phyloP scores from a whole-genome alignment of 1,284 basidiomycete species.

The Apiotrichum sp. region DNA sequence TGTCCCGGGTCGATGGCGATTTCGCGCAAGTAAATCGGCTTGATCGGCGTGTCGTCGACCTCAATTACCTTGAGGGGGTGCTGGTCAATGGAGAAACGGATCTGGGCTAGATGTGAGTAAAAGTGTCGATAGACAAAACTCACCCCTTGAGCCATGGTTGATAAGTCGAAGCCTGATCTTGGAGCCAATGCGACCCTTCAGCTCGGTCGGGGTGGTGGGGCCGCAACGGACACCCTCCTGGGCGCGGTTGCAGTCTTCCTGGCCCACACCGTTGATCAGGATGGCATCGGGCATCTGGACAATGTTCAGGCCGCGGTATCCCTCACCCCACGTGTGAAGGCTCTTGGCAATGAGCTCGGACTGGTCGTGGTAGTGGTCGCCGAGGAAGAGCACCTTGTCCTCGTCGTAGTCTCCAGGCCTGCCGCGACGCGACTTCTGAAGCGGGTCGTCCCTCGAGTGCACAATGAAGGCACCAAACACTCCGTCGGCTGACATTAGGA shows the following conservation, averaged over 20 bases:
- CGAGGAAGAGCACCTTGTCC: constrained; percentile 23
- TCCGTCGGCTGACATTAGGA: constrained; percentile 23
- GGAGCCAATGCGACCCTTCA: background rate
- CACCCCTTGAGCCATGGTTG: constrained; percentile 7
- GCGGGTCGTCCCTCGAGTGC: constrained; percentile 25
- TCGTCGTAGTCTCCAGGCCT: constrained; percentile 22
- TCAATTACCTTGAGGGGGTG: constrained; percentile 31
- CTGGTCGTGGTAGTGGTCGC: constrained; percentile 27
- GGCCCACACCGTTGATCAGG: constrained; percentile 28
- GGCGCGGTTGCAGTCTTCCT: background rate
- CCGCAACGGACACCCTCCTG: constrained; percentile 1
- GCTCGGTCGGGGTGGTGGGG: constrained; percentile 3
- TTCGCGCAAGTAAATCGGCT: constrained; percentile 25
- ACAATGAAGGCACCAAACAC: constrained; percentile 28
- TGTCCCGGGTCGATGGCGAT: constrained; percentile 27
- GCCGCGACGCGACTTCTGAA: constrained; percentile 7
- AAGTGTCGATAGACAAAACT: background rate
- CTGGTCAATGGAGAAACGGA: constrained; percentile 30
- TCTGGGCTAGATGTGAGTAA: constrained; percentile 2
- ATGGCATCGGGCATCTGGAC: constrained; percentile 17
- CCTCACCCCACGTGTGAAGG: background rate
- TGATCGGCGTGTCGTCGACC: constrained; percentile 24
- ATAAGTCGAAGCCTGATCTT: constrained; percentile 17
- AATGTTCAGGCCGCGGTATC: constrained; percentile 3
- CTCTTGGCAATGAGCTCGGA: constrained; percentile 20